Base-by-base conservation (phyloP, 768 basidiomycete genomes). In the Tylopilus cervinicoccineus region DNA sequence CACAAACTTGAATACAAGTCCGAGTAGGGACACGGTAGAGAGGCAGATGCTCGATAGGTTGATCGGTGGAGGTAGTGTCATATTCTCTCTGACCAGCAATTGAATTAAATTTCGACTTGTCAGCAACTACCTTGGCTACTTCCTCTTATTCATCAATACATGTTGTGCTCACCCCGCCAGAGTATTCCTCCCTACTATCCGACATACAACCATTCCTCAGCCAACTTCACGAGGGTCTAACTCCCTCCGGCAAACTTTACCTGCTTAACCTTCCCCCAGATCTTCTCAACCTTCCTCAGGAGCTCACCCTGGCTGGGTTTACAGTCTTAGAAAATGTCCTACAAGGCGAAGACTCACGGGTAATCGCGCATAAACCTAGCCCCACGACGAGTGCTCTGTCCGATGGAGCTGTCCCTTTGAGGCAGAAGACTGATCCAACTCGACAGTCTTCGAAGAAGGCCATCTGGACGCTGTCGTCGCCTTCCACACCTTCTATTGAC, bases 391-490 rank as follows among this genome's bases (percentile, higher is more conserved):
- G 77, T n/a, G 24, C 26, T 0, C 27, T 38, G 12, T 38, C 52
- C 10, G 45, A 45, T 23, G 64, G 49, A 20, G 57, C 76, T 6
- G 65, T 80, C 6, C 73, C 76, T 23, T 76, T 84, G 38, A 76
- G 76, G 20, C 78, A 72, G 45, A 80, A 74, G 56, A 74, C 74
- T 46, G 72, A 77, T 53, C 62, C 73, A 9, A 70, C 74, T 3
- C 83, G 83, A 57, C 74, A 81, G 50, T 84, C 87, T 9, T 80
- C 85, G 40, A 95, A 93, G 70, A 87, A 92, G 53, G 89, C 90
- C 0, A 74, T 97, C 29, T 96, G 94, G 94, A 75, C 90, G 0
- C 74, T 94, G 27, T 83, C 73, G 32, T 70, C 86, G 2, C 80
- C 88, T 3, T 75, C 81, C 0, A 80, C 88, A 4, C 80, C 88